Conservation (phyloP, 176 grass and related monocot genomes). For the barley (Hordeum vulgare) region MorexV3_pseudomolecules_assembly NC_058520.1:540734402-540734901, state of each 20-base stretch:
- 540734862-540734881: slow-evolving; percentile 53
- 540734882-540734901: slow-evolving; percentile 47
- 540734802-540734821: slow-evolving; percentile 52
- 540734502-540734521: no score
- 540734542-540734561: no score
- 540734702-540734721: slow-evolving; percentile 30
- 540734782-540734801: slow-evolving; percentile 68
- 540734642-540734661: background rate
- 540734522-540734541: no score
- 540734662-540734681: background rate
- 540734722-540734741: background rate
- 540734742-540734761: slow-evolving; percentile 41
- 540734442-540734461: no score
- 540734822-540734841: slow-evolving; percentile 34
- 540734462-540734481: no score
- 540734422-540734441: no score
- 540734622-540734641: background rate
- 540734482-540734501: no score
- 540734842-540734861: slow-evolving; percentile 17
- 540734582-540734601: no score
- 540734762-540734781: slow-evolving; percentile 71
- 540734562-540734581: no score
- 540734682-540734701: background rate
- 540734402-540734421: no score
- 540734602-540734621: no score